Evolutionary conservation across 179 eudicot species (phyloP), one percentile per base, ranked within the genome.

Genomic region (Gypsophila paniculata): DNA sequence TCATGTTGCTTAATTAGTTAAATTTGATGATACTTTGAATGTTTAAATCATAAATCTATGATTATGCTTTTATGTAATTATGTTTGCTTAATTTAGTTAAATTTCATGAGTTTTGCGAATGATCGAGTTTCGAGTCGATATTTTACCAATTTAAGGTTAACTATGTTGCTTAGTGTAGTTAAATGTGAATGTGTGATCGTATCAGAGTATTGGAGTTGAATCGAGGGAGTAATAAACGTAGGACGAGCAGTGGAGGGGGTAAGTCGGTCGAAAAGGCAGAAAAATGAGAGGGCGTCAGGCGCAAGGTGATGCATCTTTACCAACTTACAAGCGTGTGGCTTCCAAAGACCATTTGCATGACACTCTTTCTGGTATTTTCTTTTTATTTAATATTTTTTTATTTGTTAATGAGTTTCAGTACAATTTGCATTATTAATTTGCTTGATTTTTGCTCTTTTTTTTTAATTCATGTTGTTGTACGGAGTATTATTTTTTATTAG

Each of bases 211-310:
- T 57, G 68, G 0, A 23, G 39, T 18, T 18, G 19, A 61, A 25
- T 26, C 8, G 39, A 61, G 46, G 17, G 1, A 15, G 11, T 44
- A 46, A 34, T 17, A 22, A 72, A 34, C 62, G n/a, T 61, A 73
- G 68, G 25, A 36, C 44, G 14, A 0, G 57, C 15, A 9, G 39
- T 29, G 34, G 46, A 0, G 11, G 23, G 64, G 73, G 73, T 42
- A 61, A 23, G 51, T 69, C 52, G 58, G 76, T 66, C 61, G 17
- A 62, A 36, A 44, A 72, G 14, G 15, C 46, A 58, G 34, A 29
- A 44, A 51, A 34, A 88, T 90, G 93, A 81, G 88, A 83, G 93
- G 86, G 44, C 86, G 89, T 34, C 86, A 79, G 49, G 65, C 66
- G 12, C 68, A 54, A 8, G 81, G 81, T 1, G 77, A 81, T 21